phyloP scores from a whole-genome alignment of 371 early-diverging fungal species.

The Modicella reniformis region DNA sequence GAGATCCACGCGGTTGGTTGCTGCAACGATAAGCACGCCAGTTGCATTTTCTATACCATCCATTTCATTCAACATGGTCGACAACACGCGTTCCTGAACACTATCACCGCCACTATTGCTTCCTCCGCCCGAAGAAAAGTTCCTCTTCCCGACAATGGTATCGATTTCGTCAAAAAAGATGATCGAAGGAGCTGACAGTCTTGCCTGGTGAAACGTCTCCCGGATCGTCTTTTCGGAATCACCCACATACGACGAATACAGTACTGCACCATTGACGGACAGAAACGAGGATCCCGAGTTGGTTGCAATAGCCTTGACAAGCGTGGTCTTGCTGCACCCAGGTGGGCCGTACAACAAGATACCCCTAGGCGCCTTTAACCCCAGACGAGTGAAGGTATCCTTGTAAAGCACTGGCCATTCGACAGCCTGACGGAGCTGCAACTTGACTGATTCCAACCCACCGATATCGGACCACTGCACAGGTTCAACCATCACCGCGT shows the following conservation, averaged over 20 bases:
- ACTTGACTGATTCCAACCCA: slow-evolving; percentile 93
- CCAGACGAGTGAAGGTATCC: slow-evolving; percentile 80
- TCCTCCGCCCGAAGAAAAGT: slow-evolving; percentile 64
- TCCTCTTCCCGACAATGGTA: slow-evolving; percentile 93
- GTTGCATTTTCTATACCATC: slow-evolving; percentile 80
- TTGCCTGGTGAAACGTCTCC: slow-evolving; percentile 62
- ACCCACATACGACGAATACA: slow-evolving; percentile 93
- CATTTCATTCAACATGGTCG: slow-evolving; percentile 96
- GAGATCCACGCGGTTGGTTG: slow-evolving; percentile 98
- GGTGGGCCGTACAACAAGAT: slow-evolving; percentile 97
- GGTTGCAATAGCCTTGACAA: slow-evolving; percentile 88
- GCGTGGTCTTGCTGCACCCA: slow-evolving; percentile 97
- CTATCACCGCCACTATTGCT: slow-evolving; percentile 76
- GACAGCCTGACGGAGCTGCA: slow-evolving; percentile 89
- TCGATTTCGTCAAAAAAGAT: slow-evolving; percentile 99
- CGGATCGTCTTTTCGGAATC: slow-evolving; percentile 87
- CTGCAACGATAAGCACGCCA: slow-evolving; percentile 67
- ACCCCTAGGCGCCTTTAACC: slow-evolving; percentile 86
- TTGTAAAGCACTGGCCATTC: slow-evolving; percentile 93
- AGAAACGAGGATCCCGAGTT: slow-evolving; percentile 85
- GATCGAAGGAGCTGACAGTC: slow-evolving; percentile 89
- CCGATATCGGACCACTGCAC: slow-evolving; percentile 92
- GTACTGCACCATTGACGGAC: slow-evolving; percentile 88
- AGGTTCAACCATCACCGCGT: slow-evolving; percentile 68
- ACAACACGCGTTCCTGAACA: slow-evolving; percentile 89